phyloP scores from a whole-genome alignment of 2,329 filamentous ascomycete species.

The Alternaria alternata region DNA sequence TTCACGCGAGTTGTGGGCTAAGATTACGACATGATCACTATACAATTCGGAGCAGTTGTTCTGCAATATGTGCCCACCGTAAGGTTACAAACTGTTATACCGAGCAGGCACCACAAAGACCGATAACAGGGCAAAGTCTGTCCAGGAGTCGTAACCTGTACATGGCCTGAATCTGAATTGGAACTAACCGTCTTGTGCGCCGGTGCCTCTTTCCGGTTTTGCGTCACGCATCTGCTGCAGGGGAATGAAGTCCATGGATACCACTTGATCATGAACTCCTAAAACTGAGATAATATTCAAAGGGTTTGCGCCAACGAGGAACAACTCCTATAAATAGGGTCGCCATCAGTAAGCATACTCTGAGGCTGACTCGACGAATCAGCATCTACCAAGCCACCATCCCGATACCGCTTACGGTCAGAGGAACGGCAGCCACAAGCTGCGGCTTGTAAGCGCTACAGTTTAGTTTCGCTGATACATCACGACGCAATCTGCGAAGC shows the following conservation, averaged over 20 bases:
- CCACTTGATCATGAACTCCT: neutral
- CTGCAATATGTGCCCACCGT: too few species aligned
- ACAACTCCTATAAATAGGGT: constrained; percentile 2
- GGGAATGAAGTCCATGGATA: neutral
- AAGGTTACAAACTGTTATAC: too few species aligned
- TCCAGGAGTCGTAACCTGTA: neutral
- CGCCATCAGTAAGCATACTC: neutral
- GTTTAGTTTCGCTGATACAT: constrained; percentile 4
- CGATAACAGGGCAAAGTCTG: neutral
- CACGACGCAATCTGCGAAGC: neutral
- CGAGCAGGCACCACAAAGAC: too few species aligned
- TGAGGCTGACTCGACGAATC: constrained; percentile 9
- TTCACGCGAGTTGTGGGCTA: too few species aligned
- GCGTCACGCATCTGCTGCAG: neutral
- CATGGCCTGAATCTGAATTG: neutral
- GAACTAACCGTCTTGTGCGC: neutral
- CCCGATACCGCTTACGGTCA: constrained; percentile 18
- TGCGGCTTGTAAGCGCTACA: constrained; percentile 27
- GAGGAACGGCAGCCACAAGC: constrained; percentile 17
- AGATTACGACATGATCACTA: too few species aligned
- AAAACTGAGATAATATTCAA: neutral
- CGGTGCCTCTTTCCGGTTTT: neutral
- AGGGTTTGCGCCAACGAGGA: neutral
- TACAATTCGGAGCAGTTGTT: too few species aligned
- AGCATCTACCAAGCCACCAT: constrained; percentile 18